These are phyloP conservation scores for Pseudoturritis turrita DNA, from an alignment of 345 rosid genomes.

Conservation along the genomic window DNA sequence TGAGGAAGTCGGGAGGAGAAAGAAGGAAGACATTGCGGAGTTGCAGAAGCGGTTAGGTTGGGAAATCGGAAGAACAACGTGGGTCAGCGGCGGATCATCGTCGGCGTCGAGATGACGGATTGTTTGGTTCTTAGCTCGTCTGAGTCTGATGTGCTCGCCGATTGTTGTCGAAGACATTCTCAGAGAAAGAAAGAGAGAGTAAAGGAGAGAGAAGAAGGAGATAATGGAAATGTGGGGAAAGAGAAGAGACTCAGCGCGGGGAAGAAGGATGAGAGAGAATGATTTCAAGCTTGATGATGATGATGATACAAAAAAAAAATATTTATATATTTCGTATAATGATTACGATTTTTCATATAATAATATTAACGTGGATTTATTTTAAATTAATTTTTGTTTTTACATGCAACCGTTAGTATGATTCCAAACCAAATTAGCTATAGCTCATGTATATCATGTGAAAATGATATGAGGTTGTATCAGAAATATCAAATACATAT, in stretches of 20 bases:
- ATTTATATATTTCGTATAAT: background rate
- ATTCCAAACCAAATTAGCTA: slow-evolving; percentile 18
- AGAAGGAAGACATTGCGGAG: slow-evolving; percentile 31
- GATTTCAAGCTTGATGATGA: slow-evolving; percentile 17
- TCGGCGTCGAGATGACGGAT: slow-evolving; percentile 22
- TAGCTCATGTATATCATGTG: slow-evolving; percentile 17
- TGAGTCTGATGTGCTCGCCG: slow-evolving; percentile 46
- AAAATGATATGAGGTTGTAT: background rate
- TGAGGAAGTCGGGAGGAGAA: slow-evolving; percentile 41
- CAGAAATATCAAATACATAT: background rate
- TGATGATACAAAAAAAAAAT: background rate
- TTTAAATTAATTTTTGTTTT: background rate
- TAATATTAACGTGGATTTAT: background rate
- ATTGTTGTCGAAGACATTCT: slow-evolving; percentile 43
- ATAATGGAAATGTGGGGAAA: background rate
- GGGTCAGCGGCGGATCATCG: slow-evolving; percentile 41
- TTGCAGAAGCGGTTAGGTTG: slow-evolving; percentile 34
- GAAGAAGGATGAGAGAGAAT: slow-evolving; percentile 5
- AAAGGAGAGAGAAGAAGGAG: background rate
- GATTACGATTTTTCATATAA: background rate
- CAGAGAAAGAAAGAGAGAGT: background rate
- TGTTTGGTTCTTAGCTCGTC: slow-evolving; percentile 52
- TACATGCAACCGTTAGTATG: background rate
- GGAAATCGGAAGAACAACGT: slow-evolving; percentile 26
- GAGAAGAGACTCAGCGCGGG: slow-evolving; percentile 7